Percentiles rank a stretch among this genome's conserved stretches.
phyloP scores from a whole-genome alignment of 2,329 filamentous ascomycete species.

The Nannizziopsis barbatae region DNA sequence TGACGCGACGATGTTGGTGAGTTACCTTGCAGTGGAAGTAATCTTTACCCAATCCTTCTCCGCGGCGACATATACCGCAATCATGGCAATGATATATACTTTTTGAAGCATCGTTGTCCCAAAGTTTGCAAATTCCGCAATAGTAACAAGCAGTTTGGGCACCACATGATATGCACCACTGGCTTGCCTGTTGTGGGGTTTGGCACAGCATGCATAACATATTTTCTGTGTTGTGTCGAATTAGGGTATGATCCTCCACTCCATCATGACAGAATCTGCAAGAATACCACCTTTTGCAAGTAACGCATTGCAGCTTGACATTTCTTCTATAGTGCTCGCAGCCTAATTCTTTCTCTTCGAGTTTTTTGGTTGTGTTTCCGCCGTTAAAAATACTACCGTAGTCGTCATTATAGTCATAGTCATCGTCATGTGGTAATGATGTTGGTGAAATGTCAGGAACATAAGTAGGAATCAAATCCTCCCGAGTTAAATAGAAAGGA shows the following conservation, averaged over 20 bases:
- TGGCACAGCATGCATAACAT: slow-evolving; percentile 98
- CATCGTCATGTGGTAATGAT: slow-evolving; percentile 9
- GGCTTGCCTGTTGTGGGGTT: slow-evolving; percentile 68
- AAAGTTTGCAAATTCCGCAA: slow-evolving; percentile 87
- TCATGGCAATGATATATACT: slow-evolving; percentile 93
- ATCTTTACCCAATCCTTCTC: slow-evolving; percentile 79
- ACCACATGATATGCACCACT: slow-evolving; percentile 66
- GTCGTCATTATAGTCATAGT: slow-evolving; percentile 21
- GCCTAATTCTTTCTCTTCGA: slow-evolving; percentile 45
- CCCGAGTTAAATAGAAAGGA: slow-evolving; percentile 34
- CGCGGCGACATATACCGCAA: slow-evolving; percentile 88
- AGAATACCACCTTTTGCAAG: slow-evolving; percentile 84
- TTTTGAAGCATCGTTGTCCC: slow-evolving; percentile 86
- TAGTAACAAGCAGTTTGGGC: slow-evolving; percentile 77
- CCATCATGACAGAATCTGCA: slow-evolving; percentile 91
- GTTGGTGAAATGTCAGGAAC: slow-evolving; percentile 36
- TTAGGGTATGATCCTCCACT: slow-evolving; percentile 64
- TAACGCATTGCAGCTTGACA: slow-evolving; percentile 86
- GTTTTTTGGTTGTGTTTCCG: not conserved
- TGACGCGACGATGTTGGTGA: not conserved
- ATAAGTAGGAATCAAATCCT: slow-evolving; percentile 58
- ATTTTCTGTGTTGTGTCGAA: slow-evolving; percentile 73
- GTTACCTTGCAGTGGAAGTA: slow-evolving; percentile 94
- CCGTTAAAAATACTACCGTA: slow-evolving; percentile 16
- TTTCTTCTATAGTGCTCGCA: slow-evolving; percentile 92